phyloP scores from a whole-genome alignment of 106 monocot genomes.

The Dioscorea dumetorum region DNA sequence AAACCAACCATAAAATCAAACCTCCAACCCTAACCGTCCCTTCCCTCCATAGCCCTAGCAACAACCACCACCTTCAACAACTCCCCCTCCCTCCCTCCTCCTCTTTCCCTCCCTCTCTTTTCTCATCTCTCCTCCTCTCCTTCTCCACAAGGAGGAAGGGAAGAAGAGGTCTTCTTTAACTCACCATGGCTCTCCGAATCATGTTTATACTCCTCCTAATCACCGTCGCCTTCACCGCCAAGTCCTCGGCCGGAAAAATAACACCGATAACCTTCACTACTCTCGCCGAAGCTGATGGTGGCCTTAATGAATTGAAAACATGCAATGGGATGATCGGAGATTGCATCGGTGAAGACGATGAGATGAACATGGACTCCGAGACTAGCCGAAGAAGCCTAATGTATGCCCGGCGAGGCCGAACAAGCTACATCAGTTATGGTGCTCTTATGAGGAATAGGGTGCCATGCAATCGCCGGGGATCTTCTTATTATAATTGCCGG shows the following conservation, averaged over 20 bases:
- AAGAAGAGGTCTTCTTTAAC: not conserved
- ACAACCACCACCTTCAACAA: not conserved
- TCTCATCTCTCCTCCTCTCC: not conserved
- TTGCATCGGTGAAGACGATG: constrained; percentile 5
- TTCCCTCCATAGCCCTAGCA: not conserved
- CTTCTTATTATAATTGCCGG: constrained; percentile 16
- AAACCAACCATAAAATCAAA: not conserved
- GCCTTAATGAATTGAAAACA: not conserved
- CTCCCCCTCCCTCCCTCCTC: not conserved
- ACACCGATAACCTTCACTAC: not conserved
- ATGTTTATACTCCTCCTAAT: constrained; percentile 12
- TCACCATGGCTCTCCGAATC: constrained; percentile 12
- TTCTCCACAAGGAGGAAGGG: constrained; percentile 1
- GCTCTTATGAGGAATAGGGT: constrained; percentile 5
- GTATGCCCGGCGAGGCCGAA: not conserved
- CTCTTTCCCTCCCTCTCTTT: not conserved
- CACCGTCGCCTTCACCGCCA: not conserved
- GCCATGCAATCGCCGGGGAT: constrained; percentile 10
- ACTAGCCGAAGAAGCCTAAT: constrained; percentile 1
- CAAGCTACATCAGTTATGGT: constrained; percentile 7
- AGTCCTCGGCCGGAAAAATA: not conserved
- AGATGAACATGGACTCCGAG: constrained; percentile 11
- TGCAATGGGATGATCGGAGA: constrained; percentile 5
- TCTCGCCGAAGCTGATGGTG: not conserved
- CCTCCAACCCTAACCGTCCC: not conserved